Evolutionary conservation across 2,329 filamentous ascomycete species (phyloP).

Genomic region (Triangularia setosa): DNA sequence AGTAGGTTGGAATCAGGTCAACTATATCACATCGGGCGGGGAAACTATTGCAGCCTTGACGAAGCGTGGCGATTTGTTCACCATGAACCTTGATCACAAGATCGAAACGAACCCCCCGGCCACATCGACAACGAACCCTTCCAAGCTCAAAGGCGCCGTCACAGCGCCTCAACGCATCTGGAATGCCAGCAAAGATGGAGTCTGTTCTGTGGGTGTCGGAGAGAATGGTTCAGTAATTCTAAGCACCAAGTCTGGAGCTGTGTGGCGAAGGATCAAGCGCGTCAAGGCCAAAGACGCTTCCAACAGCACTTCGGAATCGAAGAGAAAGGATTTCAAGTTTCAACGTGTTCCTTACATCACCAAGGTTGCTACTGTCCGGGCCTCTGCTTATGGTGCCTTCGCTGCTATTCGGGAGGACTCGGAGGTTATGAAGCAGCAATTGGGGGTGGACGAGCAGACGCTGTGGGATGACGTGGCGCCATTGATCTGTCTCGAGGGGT

Average conservation of each 20-base stretch:
- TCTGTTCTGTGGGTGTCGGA: slow-evolving; percentile 79
- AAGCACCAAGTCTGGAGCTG: slow-evolving; percentile 85
- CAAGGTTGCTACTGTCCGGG: slow-evolving; percentile 76
- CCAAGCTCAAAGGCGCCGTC: slow-evolving; percentile 80
- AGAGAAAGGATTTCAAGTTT: slow-evolving; percentile 91
- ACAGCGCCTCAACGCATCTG: slow-evolving; percentile 78
- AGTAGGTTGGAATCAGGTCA: slow-evolving; percentile 62
- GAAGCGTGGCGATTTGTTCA: slow-evolving; percentile 81
- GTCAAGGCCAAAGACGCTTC: slow-evolving; percentile 70
- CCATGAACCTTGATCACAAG: slow-evolving; percentile 69
- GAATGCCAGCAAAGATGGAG: slow-evolving; percentile 83
- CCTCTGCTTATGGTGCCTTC: slow-evolving; percentile 86
- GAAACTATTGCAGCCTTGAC: slow-evolving; percentile 90
- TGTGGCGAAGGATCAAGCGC: slow-evolving; percentile 85
- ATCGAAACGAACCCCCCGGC: slow-evolving; percentile 55
- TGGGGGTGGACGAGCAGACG: slow-evolving; percentile 61
- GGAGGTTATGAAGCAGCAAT: slow-evolving; percentile 69
- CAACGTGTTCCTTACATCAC: slow-evolving; percentile 85
- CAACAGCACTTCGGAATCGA: slow-evolving; percentile 49
- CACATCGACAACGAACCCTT: slow-evolving; percentile 85
- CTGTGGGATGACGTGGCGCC: slow-evolving; percentile 72
- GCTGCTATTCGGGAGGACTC: slow-evolving; percentile 82
- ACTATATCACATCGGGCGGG: slow-evolving; percentile 75
- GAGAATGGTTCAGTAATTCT: slow-evolving; percentile 94
- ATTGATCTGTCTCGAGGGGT: slow-evolving; percentile 63